Conservation (phyloP, 2,329 filamentous ascomycete genomes). For the Mycosphaerella sp. region DNA sequence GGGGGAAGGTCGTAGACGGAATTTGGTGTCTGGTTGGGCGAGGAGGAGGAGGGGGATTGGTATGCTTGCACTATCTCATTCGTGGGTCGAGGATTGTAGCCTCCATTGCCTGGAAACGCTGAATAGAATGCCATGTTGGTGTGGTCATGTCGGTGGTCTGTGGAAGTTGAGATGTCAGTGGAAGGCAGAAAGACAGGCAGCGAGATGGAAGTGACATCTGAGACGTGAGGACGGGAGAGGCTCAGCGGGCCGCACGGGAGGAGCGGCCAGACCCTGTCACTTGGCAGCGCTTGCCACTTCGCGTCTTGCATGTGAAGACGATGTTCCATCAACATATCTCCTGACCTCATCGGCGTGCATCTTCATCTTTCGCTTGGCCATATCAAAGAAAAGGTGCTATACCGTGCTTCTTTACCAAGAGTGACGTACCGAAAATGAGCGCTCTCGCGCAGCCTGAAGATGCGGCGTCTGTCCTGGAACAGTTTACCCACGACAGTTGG, state of each 20-base stretch:
- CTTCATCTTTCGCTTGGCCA: background rate
- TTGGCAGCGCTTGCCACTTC: slow-evolving; percentile 1
- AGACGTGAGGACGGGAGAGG: background rate
- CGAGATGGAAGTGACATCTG: background rate
- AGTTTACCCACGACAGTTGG: slow-evolving; percentile 63
- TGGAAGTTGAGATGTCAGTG: background rate
- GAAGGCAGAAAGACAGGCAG: background rate
- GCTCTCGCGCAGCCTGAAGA: slow-evolving; percentile 49
- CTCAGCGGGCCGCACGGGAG: background rate
- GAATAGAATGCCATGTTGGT: slow-evolving; percentile 4
- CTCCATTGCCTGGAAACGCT: slow-evolving; percentile 2
- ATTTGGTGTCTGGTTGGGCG: background rate
- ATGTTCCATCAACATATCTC: slow-evolving; percentile 10
- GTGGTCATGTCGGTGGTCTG: background rate
- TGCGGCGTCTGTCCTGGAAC: slow-evolving; percentile 66
- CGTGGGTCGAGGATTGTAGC: slow-evolving; percentile 2
- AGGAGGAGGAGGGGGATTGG: slow-evolving; percentile 1
- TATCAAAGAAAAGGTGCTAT: background rate
- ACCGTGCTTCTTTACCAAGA: background rate
- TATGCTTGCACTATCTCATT: slow-evolving; percentile 8
- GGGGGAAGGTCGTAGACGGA: background rate
- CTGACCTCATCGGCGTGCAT: background rate
- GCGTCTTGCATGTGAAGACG: slow-evolving; percentile 14
- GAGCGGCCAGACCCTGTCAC: background rate
- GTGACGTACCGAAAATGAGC: slow-evolving; percentile 3